Percentiles rank a stretch among this genome's conserved stretches.
phyloP scores from a whole-genome alignment of 345 rosid species.

The Excoecaria agallocha region DNA sequence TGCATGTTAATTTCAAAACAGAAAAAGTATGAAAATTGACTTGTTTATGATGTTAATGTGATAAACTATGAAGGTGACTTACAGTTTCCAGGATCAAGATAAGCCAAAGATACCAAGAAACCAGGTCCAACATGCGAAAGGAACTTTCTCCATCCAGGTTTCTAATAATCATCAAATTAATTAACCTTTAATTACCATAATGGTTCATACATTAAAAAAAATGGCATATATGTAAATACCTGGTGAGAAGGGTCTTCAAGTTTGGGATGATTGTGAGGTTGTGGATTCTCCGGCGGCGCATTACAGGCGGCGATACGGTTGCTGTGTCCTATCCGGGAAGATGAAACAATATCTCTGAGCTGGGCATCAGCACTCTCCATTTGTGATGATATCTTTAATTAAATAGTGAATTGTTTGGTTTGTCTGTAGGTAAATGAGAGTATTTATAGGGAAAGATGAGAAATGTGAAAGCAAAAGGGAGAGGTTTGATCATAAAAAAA shows the following conservation, averaged over 20 bases:
- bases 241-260: not conserved
- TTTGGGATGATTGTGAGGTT: not conserved
- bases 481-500: not conserved
- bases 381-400: too few relatives aligned
- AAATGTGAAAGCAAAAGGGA: not conserved
- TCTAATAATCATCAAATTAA: conserved; percentile 20
- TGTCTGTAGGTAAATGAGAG: not conserved
- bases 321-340: conserved; percentile 28
- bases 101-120: conserved; percentile 58
- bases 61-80: not conserved
- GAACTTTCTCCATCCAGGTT: conserved; percentile 61
- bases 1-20: too few relatives aligned
- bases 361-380: conserved; percentile 19
- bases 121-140: conserved; percentile 54
- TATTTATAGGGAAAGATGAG: not conserved
- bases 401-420: not conserved
- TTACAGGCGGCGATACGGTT: conserved; percentile 37
- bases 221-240: not conserved
- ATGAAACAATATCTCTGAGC: not conserved
- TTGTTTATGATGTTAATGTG: too few relatives aligned
- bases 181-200: not conserved
- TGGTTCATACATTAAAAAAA: not conserved
- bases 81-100: conserved; percentile 68
- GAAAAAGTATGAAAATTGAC: too few relatives aligned
- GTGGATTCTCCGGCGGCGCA: conserved; percentile 25